A percentile compares a stretch with the other conserved stretches of the same genome.
phyloP scores from a whole-genome alignment of 148 eudicot genomes.

The Vaccinium vitisidaea region DNA sequence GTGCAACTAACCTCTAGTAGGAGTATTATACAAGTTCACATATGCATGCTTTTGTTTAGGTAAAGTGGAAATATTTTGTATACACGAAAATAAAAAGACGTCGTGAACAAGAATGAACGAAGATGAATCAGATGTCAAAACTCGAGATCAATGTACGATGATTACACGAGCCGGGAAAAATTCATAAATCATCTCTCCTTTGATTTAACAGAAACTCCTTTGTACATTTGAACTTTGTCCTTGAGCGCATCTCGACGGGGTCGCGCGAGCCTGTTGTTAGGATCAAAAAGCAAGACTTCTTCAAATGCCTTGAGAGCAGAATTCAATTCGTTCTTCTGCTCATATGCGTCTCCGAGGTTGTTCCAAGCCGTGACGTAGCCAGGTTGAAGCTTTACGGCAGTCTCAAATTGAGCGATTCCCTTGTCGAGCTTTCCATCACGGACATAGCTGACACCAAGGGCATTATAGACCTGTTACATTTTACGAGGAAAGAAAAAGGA shows the following conservation, averaged over 20 bases:
- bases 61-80: too few species aligned
- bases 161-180: neutral
- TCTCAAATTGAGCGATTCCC: conserved; percentile 76
- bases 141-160: neutral
- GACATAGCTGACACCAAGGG: conserved; percentile 80
- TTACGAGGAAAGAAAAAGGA: neutral
- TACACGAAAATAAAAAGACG: too few species aligned
- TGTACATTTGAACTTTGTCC: conserved; percentile 70
- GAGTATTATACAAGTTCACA: too few species aligned
- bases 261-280: conserved; percentile 83
- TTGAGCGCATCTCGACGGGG: conserved; percentile 74
- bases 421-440: conserved; percentile 82
- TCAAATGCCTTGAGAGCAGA: conserved; percentile 88
- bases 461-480: conserved; percentile 73
- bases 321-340: conserved; percentile 71
- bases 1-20: too few species aligned
- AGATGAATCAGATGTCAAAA: neutral
- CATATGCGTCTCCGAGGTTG: conserved; percentile 93
- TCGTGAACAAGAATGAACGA: neutral
- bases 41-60: too few species aligned
- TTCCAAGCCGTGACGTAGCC: conserved; percentile 96
- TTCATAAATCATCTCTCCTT: conserved; percentile 40
- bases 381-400: conserved; percentile 85
- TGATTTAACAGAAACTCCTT: conserved; percentile 70
- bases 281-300: conserved; percentile 90